Evolutionary conservation across 129 eudicot species (phyloP).

Genomic region (Chrysanthemum lavandulifolium): DNA sequence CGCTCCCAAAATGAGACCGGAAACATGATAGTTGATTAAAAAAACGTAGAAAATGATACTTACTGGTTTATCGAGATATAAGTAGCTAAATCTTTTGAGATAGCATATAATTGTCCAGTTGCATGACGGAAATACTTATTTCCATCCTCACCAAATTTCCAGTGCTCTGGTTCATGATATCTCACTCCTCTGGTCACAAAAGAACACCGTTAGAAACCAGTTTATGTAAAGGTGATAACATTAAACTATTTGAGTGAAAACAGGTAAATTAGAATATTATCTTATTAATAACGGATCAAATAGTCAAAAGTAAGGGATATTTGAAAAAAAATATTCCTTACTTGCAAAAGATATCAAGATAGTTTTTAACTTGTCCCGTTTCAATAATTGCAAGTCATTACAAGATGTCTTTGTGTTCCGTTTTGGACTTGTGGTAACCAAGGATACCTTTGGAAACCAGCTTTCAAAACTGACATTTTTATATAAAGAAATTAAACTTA

Average conservation of each 20-base stretch:
- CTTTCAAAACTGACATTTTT: not conserved
- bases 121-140: slow-evolving; percentile 93
- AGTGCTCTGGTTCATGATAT: slow-evolving; percentile 89
- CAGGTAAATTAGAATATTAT: not conserved
- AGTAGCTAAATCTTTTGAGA: slow-evolving; percentile 82
- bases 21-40: not conserved
- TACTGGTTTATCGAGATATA: slow-evolving; percentile 82
- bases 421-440: no score
- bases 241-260: no score
- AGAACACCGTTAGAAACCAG: slow-evolving; percentile 15
- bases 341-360: no score
- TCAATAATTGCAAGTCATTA: no score
- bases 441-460: not conserved
- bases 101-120: slow-evolving; percentile 89
- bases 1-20: not conserved
- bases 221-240: no score
- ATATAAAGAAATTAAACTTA: no score
- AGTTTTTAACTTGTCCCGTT: no score
- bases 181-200: slow-evolving; percentile 72
- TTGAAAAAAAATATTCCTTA: not conserved
- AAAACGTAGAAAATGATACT: slow-evolving; percentile 19
- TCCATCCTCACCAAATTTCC: slow-evolving; percentile 93
- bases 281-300: not conserved
- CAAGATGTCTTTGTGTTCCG: no score
- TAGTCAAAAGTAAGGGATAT: not conserved